A percentile compares a stretch with the other conserved stretches of the same genome.
These are phyloP conservation scores for Amaranthus hypochondriacus DNA, from an alignment of 148 eudicot species.

Conservation along the genomic window DNA sequence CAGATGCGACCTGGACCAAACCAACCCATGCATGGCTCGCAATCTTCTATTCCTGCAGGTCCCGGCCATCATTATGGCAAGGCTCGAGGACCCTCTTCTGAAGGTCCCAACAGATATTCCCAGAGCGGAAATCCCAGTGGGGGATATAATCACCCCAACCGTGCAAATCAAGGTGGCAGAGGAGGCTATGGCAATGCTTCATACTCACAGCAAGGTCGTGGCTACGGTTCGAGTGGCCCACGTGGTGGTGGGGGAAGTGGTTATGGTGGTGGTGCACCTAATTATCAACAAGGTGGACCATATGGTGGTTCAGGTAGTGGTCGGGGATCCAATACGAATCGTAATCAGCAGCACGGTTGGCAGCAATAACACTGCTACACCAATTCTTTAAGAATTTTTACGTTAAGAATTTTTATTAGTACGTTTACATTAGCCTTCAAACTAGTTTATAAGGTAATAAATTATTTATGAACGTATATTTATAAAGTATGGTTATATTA, in stretches of 20 bases:
- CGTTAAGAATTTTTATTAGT: no score
- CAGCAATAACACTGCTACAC: conserved; percentile 27
- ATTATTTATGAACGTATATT: no score
- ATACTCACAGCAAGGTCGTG: conserved; percentile 68
- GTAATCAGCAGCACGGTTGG: conserved; percentile 63
- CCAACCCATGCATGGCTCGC: conserved; percentile 51
- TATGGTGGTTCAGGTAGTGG: conserved; percentile 55
- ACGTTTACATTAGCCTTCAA: no score
- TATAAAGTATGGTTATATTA: no score
- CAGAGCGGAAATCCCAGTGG: conserved; percentile 49
- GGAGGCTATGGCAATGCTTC: conserved; percentile 51
- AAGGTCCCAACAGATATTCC: conserved; percentile 60
- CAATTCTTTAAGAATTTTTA: no score
- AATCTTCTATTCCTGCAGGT: conserved; percentile 54
- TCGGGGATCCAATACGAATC: conserved; percentile 45
- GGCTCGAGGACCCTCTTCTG: conserved; percentile 50
- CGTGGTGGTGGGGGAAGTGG: conserved; percentile 57
- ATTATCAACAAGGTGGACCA: conserved; percentile 41
- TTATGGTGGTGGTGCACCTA: conserved; percentile 45
- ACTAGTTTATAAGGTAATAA: no score
- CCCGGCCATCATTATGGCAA: conserved; percentile 70
- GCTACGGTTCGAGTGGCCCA: conserved; percentile 55
- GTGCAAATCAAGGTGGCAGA: conserved; percentile 44
- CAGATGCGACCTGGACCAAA: conserved; percentile 55
- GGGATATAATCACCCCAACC: conserved; percentile 52